Conservation (phyloP, 805 yeast genomes). For the Gaillardinia entomophila region DNA sequence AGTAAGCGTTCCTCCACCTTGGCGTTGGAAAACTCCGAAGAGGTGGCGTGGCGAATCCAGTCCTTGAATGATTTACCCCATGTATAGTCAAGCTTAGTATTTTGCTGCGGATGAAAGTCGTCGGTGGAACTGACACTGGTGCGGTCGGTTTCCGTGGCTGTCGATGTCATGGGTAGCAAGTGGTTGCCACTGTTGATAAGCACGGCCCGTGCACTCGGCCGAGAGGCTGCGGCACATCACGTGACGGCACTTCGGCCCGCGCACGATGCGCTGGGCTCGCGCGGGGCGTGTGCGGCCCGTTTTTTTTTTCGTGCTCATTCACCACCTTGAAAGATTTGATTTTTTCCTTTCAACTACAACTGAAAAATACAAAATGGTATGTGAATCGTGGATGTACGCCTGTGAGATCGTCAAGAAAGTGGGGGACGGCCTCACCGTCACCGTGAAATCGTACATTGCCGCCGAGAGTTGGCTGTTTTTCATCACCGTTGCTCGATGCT, state of each 20-base stretch:
- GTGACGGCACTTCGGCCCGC: background rate
- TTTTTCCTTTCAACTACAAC: background rate
- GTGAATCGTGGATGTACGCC: too few species aligned
- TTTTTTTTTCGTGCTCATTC: background rate
- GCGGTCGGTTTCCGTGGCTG: too few species aligned
- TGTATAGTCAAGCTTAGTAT: slow-evolving; percentile 10
- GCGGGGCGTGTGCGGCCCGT: background rate
- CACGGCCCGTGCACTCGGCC: too few species aligned
- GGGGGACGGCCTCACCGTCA: too few species aligned
- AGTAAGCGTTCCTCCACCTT: slow-evolving; percentile 40
- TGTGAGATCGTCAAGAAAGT: too few species aligned
- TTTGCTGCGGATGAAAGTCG: too few species aligned
- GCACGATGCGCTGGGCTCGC: background rate
- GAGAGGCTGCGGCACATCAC: background rate
- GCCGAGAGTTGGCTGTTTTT: too few species aligned
- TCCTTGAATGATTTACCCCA: slow-evolving; percentile 17
- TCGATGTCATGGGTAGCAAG: background rate
- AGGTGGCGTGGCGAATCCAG: slow-evolving; percentile 24
- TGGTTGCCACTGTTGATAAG: too few species aligned
- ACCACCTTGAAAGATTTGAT: background rate
- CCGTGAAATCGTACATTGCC: too few species aligned
- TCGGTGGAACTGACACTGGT: too few species aligned
- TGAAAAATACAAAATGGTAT: background rate
- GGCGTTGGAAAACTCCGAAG: slow-evolving; percentile 5
- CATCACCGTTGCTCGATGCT: too few species aligned